phyloP scores from a whole-genome alignment of 441 rosid genomes.

The Erysimum cheiri region DNA sequence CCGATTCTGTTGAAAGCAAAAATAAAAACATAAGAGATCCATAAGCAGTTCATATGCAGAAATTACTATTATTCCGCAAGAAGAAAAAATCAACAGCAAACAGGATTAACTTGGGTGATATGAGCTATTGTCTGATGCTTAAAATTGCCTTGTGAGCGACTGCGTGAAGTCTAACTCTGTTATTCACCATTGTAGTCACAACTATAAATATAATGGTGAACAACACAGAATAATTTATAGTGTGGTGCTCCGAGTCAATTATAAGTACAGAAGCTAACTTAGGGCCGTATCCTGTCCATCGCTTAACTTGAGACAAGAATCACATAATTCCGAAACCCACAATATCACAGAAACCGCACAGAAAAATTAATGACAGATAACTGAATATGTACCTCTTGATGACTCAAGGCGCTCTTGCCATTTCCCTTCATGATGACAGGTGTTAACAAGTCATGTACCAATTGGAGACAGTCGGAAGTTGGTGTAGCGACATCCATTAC shows the following conservation, averaged over 20 bases:
- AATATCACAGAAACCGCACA: background rate
- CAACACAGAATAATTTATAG: background rate
- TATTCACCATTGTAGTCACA: constrained; percentile 21
- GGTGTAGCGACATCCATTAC: constrained; percentile 99
- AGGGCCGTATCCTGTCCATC: background rate
- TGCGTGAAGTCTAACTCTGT: constrained; percentile 14
- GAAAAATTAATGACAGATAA: background rate
- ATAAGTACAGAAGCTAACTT: constrained; percentile 17
- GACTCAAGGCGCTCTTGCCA: constrained; percentile 84
- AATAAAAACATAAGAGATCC: background rate
- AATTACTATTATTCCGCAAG: constrained; percentile 16
- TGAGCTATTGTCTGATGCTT: background rate
- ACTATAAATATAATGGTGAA: constrained; percentile 4
- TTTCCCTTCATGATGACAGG: constrained; percentile 91
- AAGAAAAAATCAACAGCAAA: constrained; percentile 10
- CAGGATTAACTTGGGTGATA: background rate
- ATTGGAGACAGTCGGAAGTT: constrained; percentile 90
- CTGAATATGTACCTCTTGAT: constrained; percentile 78
- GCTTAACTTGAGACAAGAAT: constrained; percentile 18
- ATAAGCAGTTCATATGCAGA: constrained; percentile 4
- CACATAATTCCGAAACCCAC: background rate
- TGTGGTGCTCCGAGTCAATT: constrained; percentile 11
- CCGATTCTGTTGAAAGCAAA: constrained; percentile 71
- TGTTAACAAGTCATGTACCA: constrained; percentile 84
- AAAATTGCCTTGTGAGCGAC: background rate